A percentile compares a stretch with the other conserved stretches of the same genome.
Conservation (phyloP, 148 eudicot species). For the Chenopodium album region DNA sequence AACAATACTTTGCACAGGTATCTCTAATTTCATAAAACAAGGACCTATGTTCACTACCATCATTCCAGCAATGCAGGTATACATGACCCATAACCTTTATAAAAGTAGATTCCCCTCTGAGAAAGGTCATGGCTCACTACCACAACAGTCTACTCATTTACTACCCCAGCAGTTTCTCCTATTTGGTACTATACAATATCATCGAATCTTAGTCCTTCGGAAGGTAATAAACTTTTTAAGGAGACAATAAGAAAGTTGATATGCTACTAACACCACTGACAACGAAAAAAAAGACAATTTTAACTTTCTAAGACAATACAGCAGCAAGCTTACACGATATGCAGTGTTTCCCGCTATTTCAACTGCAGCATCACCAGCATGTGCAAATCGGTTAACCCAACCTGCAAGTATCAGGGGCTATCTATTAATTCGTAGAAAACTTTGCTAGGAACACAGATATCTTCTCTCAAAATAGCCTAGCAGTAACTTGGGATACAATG, state of each 20-base stretch:
- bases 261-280: background rate
- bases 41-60: background rate
- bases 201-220: background rate
- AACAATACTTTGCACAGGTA: background rate
- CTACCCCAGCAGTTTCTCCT: no score
- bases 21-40: background rate
- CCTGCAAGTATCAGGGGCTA: slow-evolving; percentile 42
- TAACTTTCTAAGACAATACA: background rate
- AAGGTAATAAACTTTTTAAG: background rate
- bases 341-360: slow-evolving; percentile 95
- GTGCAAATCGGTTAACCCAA: slow-evolving; percentile 95
- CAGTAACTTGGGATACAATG: background rate
- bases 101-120: background rate
- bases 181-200: background rate
- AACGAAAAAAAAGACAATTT: background rate
- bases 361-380: slow-evolving; percentile 94
- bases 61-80: background rate
- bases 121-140: background rate
- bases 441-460: background rate
- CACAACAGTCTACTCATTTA: no score
- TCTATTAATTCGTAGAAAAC: background rate
- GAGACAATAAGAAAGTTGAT: background rate
- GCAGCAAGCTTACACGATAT: slow-evolving; percentile 51
- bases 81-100: background rate
- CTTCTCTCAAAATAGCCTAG: background rate